Percentiles rank a stretch among this genome's conserved stretches.
Evolutionary conservation across 768 basidiomycete genomes (phyloP).

Genomic region (Porpolomopsis calyptriformis): DNA sequence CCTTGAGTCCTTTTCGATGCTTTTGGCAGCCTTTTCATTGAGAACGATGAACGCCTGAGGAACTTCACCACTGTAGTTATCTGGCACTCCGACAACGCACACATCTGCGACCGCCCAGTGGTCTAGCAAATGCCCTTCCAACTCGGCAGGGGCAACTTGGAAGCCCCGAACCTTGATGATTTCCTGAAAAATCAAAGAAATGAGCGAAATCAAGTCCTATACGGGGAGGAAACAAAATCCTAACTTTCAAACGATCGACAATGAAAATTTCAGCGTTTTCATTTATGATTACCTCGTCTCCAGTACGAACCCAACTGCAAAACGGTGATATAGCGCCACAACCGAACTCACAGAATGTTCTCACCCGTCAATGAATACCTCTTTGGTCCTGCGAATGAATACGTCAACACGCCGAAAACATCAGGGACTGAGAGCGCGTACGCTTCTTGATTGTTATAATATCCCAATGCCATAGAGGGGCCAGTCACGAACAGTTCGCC

Average conservation of each 20-base stretch:
- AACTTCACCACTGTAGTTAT: constrained; percentile 69
- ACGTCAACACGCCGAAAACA: constrained; percentile 4
- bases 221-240: constrained; percentile 44
- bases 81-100: constrained; percentile 56
- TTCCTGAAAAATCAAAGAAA: constrained; percentile 5
- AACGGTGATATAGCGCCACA: constrained; percentile 8
- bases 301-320: constrained; percentile 33
- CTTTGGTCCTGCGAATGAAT: constrained; percentile 39
- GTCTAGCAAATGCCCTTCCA: constrained; percentile 53
- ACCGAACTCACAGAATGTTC: constrained; percentile 40
- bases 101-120: constrained; percentile 52
- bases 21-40: constrained; percentile 28
- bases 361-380: constrained; percentile 60
- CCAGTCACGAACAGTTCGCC: constrained; percentile 52
- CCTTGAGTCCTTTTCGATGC: constrained; percentile 22
- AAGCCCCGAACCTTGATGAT: constrained; percentile 18
- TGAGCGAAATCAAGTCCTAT: neutral
- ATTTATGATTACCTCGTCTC: constrained; percentile 39
- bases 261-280: constrained; percentile 36
- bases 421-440: constrained; percentile 45
- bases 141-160: constrained; percentile 34
- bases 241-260: constrained; percentile 42
- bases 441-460: constrained; percentile 50
- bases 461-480: constrained; percentile 51
- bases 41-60: constrained; percentile 64